phyloP scores from a whole-genome alignment of 192 early-diverging fungal species.

The Coemansia sp. region DNA sequence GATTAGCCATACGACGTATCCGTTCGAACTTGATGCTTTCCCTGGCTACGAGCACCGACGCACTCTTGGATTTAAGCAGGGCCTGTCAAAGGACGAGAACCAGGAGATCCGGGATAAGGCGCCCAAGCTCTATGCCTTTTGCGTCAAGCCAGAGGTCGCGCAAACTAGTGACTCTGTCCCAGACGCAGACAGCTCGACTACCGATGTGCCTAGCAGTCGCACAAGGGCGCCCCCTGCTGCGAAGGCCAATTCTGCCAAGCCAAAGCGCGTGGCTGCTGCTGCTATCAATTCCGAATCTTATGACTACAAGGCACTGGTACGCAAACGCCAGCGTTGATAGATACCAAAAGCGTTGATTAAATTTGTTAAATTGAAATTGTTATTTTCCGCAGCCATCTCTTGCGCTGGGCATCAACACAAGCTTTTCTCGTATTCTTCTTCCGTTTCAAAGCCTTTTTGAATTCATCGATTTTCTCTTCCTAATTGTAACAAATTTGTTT shows the following conservation, averaged over 20 bases:
- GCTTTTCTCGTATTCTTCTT: not conserved
- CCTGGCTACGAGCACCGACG: conserved; percentile 92
- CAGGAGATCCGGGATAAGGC: conserved; percentile 72
- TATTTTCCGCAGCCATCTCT: conserved; percentile 18
- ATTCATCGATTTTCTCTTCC: not conserved
- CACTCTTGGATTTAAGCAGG: conserved; percentile 93
- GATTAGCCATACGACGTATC: conserved; percentile 55
- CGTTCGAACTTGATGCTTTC: conserved; percentile 71
- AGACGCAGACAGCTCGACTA: not conserved
- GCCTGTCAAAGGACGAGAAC: conserved; percentile 73
- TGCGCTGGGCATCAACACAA: not conserved
- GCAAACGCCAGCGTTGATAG: conserved; percentile 3
- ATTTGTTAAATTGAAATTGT: not conserved
- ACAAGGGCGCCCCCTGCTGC: not conserved
- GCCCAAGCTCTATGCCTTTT: conserved; percentile 76
- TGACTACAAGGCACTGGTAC: not conserved
- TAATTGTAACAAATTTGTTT: not conserved
- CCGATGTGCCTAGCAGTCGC: not conserved
- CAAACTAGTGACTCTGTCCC: not conserved
- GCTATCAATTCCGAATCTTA: conserved; percentile 26
- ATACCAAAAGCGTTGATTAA: not conserved
- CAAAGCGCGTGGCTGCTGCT: not conserved
- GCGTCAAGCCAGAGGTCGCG: conserved; percentile 23
- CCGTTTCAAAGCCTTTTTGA: not conserved
- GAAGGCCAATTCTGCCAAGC: not conserved